Evolutionary conservation across 306 rosid genomes (phyloP), one percentile per base, ranked within the genome.

Genomic region (Dryas octopetala): DNA sequence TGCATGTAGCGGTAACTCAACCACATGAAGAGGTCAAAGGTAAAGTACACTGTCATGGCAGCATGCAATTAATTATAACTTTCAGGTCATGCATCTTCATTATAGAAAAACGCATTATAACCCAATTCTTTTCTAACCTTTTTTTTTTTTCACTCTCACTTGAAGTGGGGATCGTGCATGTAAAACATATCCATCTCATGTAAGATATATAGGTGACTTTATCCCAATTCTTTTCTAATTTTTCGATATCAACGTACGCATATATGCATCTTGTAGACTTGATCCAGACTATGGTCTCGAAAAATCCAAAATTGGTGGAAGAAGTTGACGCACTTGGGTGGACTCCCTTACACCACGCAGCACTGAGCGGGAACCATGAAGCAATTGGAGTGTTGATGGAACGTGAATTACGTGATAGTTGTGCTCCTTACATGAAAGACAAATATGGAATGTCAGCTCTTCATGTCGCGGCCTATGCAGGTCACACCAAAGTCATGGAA

Each of bases 271-370:
- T 32, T 32, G 38, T 16, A 12, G 78, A 4, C 17, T 16, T 64
- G 38, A 71, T 64, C 7, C 2, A 4, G 5, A 19, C 17, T 23
- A 16, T 64, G 4, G 28, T 64, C 4, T 14, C 23, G 4, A 74
- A 9, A 74, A 1, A 41, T 5, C 62, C 61, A 0, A 3, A n/a
- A 4, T 11, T 75, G 5, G 12, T 52, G 7, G 23, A 64, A 52
- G 28, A 40, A 41, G 55, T 51, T 0, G 68, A 67, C 7, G 26
- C 40, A 16, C 32, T 28, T n/a, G 70, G 70, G 4, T 68, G 75
- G 80, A 68, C 47, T 71, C 75, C 80, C 4, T 49, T 68, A 4
- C 70, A 76, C 5, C 49, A 68, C 7, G 80, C 75, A 2, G 75
- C 80, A 11, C 4, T 16, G 4, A 6, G 16, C 0, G 80, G 70